Evolutionary conservation across 2,329 filamentous ascomycete species (phyloP).

Genomic region (Monosporascus sp.): DNA sequence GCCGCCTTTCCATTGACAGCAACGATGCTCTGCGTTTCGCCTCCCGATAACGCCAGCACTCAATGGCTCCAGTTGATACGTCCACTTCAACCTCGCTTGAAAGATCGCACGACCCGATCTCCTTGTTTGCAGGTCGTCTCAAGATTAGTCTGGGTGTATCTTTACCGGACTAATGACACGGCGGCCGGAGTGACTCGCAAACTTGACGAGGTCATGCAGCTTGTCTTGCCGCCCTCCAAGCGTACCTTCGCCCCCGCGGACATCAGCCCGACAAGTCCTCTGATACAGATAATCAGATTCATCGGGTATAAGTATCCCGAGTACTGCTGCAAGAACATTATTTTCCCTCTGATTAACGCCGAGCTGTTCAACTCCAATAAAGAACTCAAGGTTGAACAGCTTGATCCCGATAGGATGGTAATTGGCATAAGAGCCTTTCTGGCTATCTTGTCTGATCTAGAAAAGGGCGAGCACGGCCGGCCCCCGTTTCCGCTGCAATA

Average conservation of each 20-base stretch:
- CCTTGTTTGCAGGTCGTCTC: slow-evolving; percentile 86
- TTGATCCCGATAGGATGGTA: slow-evolving; percentile 96
- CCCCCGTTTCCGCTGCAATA: slow-evolving; percentile 81
- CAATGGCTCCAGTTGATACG: slow-evolving; percentile 84
- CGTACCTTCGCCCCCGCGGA: slow-evolving; percentile 80
- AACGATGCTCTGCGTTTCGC: slow-evolving; percentile 81
- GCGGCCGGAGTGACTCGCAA: slow-evolving; percentile 65
- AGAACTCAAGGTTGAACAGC: slow-evolving; percentile 80
- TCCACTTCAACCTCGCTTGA: slow-evolving; percentile 72
- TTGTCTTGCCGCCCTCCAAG: slow-evolving; percentile 76
- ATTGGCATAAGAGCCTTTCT: slow-evolving; percentile 93
- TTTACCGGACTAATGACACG: slow-evolving; percentile 77
- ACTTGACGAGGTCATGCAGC: slow-evolving; percentile 81
- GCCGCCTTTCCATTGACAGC: slow-evolving; percentile 84
- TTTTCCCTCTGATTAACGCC: slow-evolving; percentile 93
- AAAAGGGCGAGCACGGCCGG: slow-evolving; percentile 69
- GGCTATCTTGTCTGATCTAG: slow-evolving; percentile 86
- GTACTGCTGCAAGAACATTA: slow-evolving; percentile 83
- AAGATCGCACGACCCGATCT: slow-evolving; percentile 73
- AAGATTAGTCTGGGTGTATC: slow-evolving; percentile 86
- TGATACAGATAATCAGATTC: slow-evolving; percentile 90
- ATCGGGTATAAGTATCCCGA: slow-evolving; percentile 93
- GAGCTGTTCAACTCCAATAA: slow-evolving; percentile 74
- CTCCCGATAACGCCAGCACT: slow-evolving; percentile 72
- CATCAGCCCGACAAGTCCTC: slow-evolving; percentile 73